Conservation (phyloP, 768 basidiomycete species). For the Crucibulum laeve region DNA sequence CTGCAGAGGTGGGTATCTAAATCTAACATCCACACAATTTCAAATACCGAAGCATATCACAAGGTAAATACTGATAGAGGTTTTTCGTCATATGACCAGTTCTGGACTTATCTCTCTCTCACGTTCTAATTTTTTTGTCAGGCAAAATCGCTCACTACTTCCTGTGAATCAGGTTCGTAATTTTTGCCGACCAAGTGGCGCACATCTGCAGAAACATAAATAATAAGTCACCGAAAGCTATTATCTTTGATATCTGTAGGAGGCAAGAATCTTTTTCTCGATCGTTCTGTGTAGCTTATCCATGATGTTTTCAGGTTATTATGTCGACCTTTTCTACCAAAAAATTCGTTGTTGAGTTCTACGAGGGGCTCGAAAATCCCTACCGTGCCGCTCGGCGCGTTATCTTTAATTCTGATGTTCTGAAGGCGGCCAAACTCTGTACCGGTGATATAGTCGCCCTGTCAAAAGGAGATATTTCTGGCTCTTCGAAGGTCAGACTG, state of each 20-base stretch:
- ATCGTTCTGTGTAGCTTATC: background rate
- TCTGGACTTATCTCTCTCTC: too few relatives aligned
- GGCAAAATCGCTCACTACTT: background rate
- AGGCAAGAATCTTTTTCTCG: too few relatives aligned
- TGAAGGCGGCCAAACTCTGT: constrained; percentile 56
- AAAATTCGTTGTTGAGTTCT: constrained; percentile 35
- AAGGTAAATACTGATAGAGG: too few relatives aligned
- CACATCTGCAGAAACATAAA: too few relatives aligned
- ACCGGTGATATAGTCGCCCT: constrained; percentile 71
- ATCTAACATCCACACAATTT: background rate
- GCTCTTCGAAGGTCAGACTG: constrained; percentile 20
- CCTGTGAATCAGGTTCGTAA: background rate
- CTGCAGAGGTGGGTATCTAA: too few relatives aligned
- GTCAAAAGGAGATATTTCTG: constrained; percentile 30
- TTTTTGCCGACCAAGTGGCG: too few relatives aligned
- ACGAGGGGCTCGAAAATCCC: constrained; percentile 26
- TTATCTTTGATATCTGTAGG: too few relatives aligned
- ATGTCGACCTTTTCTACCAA: constrained; percentile 21
- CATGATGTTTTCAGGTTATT: background rate
- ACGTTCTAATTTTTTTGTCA: too few relatives aligned
- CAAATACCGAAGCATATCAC: too few relatives aligned
- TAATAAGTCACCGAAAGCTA: too few relatives aligned
- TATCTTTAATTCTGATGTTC: constrained; percentile 53
- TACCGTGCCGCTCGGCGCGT: constrained; percentile 60
- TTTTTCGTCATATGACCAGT: too few relatives aligned